phyloP scores from a whole-genome alignment of 306 rosid species.

The Vigna unguiculata region DNA sequence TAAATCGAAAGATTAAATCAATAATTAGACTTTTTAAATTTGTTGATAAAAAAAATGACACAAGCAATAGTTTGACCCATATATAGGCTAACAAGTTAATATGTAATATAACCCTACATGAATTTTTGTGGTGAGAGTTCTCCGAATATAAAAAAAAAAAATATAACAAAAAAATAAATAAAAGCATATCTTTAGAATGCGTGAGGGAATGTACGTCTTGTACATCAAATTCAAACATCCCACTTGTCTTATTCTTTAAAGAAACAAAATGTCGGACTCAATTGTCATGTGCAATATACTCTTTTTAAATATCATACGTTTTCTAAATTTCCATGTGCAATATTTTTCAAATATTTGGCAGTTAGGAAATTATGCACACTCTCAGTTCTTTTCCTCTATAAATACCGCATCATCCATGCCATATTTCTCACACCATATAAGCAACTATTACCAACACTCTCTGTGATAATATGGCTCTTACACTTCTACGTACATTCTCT shows the following conservation, averaged over 20 bases:
- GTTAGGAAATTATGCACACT: neutral
- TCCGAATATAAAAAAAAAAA: neutral
- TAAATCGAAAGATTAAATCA: too few species aligned
- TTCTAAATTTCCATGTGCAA: neutral
- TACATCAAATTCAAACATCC: slow-evolving; percentile 25
- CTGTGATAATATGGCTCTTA: slow-evolving; percentile 39
- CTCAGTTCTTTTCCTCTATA: neutral
- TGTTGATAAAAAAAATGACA: too few species aligned
- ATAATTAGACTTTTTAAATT: too few species aligned
- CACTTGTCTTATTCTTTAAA: slow-evolving; percentile 34
- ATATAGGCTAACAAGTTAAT: too few species aligned
- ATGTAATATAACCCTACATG: too few species aligned
- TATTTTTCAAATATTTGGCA: neutral
- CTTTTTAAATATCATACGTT: neutral
- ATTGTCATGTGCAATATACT: neutral
- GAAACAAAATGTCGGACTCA: neutral
- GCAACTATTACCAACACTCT: too few species aligned
- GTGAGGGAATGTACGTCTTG: slow-evolving; percentile 15
- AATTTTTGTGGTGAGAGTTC: too few species aligned
- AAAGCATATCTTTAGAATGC: neutral
- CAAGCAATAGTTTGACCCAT: too few species aligned
- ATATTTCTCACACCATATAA: neutral
- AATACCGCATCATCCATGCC: neutral
- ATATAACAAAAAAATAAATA: neutral
- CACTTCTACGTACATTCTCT: slow-evolving; percentile 4